A percentile compares a stretch with the other conserved stretches of the same genome.
Evolutionary conservation across 2,329 filamentous ascomycete genomes (phyloP).

Genomic region (Aspergillus brunneoviolaceus): DNA sequence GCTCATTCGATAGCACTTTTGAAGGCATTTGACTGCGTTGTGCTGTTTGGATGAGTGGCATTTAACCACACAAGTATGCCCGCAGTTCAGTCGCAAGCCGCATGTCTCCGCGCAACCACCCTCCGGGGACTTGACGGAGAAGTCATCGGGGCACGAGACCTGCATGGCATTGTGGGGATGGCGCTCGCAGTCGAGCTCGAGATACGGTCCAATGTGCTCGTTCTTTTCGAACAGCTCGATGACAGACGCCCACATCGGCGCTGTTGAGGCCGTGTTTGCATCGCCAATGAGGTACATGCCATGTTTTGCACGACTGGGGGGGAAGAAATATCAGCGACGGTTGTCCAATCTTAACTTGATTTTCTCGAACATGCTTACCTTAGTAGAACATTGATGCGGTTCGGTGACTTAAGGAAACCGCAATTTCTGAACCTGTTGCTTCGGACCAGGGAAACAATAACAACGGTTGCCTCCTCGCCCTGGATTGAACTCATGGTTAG

Average conservation of each 20-base stretch:
- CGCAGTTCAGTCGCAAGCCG: slow-evolving; percentile 6
- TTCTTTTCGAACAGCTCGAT: not conserved
- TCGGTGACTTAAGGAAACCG: slow-evolving; percentile 9
- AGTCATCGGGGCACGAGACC: slow-evolving; percentile 7
- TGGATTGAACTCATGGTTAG: not conserved
- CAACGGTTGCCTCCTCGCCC: slow-evolving; percentile 11
- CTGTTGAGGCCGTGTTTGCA: slow-evolving; percentile 10
- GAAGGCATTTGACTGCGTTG: slow-evolving; percentile 8
- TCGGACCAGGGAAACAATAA: slow-evolving; percentile 12
- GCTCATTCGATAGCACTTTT: slow-evolving; percentile 8
- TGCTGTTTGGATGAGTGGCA: slow-evolving; percentile 16
- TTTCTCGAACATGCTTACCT: not conserved
- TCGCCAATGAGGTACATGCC: slow-evolving; percentile 21
- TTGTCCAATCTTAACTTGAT: not conserved
- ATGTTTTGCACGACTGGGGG: slow-evolving; percentile 15
- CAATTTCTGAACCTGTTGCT: slow-evolving; percentile 9
- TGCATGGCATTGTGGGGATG: not conserved
- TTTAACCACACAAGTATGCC: slow-evolving; percentile 14
- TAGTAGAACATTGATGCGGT: slow-evolving; percentile 12
- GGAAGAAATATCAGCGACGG: not conserved
- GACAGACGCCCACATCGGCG: slow-evolving; percentile 17
- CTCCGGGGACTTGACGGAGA: slow-evolving; percentile 4
- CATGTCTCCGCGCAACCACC: slow-evolving; percentile 10
- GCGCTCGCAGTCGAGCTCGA: slow-evolving; percentile 14
- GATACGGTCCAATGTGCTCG: slow-evolving; percentile 4